Percentiles rank a stretch among this genome's conserved stretches.
Evolutionary conservation across 2,329 filamentous ascomycete genomes (phyloP).

Genomic region (Celoporthe dispersa): DNA sequence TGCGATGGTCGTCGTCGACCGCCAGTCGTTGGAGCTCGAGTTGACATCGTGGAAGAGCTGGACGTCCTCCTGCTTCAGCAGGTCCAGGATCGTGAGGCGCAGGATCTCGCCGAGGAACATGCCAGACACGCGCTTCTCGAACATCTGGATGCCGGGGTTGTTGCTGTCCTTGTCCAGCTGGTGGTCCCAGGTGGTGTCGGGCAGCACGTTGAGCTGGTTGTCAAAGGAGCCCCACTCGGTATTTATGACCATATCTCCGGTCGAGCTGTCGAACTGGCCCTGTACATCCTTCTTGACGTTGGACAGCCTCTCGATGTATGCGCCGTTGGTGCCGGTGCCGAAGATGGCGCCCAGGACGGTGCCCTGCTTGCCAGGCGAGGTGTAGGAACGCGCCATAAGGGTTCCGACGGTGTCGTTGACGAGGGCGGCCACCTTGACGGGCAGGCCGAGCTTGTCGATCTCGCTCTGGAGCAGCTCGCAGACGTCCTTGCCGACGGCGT

Average conservation of each 20-base stretch:
- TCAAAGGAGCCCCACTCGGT: constrained; percentile 99
- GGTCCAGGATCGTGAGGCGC: constrained; percentile 72
- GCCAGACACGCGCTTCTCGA: constrained; percentile 96
- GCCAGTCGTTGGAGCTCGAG: constrained; percentile 71
- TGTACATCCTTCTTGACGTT: constrained; percentile 80
- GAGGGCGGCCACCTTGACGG: constrained; percentile 91
- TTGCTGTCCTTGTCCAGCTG: constrained; percentile 78
- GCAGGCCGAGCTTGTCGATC: constrained; percentile 83
- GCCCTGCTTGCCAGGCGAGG: constrained; percentile 82
- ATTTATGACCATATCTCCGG: constrained; percentile 96
- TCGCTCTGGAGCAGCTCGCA: constrained; percentile 87
- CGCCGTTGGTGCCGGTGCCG: constrained; percentile 95
- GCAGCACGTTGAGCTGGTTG: constrained; percentile 86
- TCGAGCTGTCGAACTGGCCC: constrained; percentile 75
- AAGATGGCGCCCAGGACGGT: constrained; percentile 96
- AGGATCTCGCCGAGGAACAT: constrained; percentile 98
- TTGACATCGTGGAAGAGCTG: constrained; percentile 78
- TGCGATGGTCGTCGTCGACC: constrained; percentile 71
- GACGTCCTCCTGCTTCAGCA: constrained; percentile 69
- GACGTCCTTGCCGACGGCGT: constrained; percentile 92
- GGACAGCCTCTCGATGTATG: constrained; percentile 89
- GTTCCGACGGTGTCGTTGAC: constrained; percentile 98
- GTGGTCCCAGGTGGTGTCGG: constrained; percentile 81
- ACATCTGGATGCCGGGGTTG: constrained; percentile 97
- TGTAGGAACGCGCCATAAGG: constrained; percentile 96